Evolutionary conservation across 768 basidiomycete genomes (phyloP).

Genomic region (Leccinum incarnatum): DNA sequence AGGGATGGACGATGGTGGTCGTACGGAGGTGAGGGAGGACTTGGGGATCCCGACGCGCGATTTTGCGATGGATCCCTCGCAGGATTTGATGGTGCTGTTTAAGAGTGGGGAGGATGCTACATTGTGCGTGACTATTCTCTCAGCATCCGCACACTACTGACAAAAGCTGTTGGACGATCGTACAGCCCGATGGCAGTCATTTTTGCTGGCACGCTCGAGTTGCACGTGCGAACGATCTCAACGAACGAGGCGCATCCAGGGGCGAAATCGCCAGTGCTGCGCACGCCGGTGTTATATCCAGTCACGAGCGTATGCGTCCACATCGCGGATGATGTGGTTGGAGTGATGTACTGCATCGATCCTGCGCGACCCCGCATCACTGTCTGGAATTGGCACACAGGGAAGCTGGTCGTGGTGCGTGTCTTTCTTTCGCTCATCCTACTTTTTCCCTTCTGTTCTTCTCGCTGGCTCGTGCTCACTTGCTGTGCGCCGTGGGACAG

Average conservation of each 20-base stretch:
- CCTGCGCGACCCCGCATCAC: conserved; percentile 23
- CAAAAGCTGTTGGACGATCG: too few relatives aligned
- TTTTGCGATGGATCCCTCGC: conserved; percentile 65
- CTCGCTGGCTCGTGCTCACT: neutral
- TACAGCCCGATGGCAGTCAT: conserved; percentile 10
- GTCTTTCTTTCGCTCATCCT: too few relatives aligned
- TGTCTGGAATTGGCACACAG: conserved; percentile 55
- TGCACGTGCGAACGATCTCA: conserved; percentile 47
- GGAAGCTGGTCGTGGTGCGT: conserved; percentile 41
- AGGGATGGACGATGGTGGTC: conserved; percentile 1
- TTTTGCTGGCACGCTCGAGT: conserved; percentile 20
- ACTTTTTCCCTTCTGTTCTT: neutral
- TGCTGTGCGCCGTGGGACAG: conserved; percentile 21
- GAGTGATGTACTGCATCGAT: conserved; percentile 40
- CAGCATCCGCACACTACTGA: neutral
- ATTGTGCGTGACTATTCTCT: conserved; percentile 9
- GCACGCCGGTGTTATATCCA: conserved; percentile 22
- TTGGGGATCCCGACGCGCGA: conserved; percentile 46
- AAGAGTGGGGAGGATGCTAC: conserved; percentile 18
- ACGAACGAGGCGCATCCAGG: conserved; percentile 41
- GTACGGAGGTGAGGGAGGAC: conserved; percentile 30
- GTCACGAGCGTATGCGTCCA: conserved; percentile 41
- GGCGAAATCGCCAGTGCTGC: conserved; percentile 33
- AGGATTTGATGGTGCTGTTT: conserved; percentile 53
- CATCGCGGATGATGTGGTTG: conserved; percentile 53